A percentile compares a stretch with the other conserved stretches of the same genome.
phyloP scores from a whole-genome alignment of 345 rosid genomes.

The Eucalyptus pauciflora region DNA sequence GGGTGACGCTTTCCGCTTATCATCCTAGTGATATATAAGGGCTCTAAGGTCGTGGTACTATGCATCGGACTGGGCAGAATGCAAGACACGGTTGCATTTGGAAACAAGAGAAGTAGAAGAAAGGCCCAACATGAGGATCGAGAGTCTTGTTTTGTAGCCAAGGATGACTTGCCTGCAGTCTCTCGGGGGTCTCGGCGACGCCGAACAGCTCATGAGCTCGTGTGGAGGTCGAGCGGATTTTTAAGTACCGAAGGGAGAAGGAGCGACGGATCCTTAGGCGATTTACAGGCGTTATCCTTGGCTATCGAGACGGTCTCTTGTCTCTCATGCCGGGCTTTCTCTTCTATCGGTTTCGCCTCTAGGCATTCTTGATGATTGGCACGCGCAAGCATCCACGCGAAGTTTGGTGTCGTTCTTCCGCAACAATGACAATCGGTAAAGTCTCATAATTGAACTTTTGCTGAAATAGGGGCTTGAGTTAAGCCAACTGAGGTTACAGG shows the following conservation, averaged over 20 bases:
- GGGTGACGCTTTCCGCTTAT: not conserved
- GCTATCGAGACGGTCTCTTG: slow-evolving; percentile 27
- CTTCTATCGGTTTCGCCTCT: not conserved
- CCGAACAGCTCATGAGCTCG: not conserved
- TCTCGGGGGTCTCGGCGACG: not conserved
- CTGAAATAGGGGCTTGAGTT: not conserved
- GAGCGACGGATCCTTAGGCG: not conserved
- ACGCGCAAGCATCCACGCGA: not conserved
- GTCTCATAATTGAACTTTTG: not conserved
- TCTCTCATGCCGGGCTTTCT: slow-evolving; percentile 18
- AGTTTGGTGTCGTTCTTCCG: not conserved
- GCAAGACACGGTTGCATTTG: not conserved
- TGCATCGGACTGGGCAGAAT: not conserved
- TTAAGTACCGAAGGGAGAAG: not conserved
- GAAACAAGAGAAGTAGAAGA: not conserved
- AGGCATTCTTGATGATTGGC: not conserved
- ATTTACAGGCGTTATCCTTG: slow-evolving; percentile 35
- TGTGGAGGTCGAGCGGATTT: not conserved
- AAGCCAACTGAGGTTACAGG: not conserved
- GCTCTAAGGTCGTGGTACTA: not conserved
- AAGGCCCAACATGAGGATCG: slow-evolving; percentile 19
- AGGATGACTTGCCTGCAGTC: slow-evolving; percentile 42
- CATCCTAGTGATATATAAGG: not conserved
- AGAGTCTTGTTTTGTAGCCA: slow-evolving; percentile 30
- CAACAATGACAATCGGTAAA: not conserved